These are phyloP conservation scores for Kondoa malvinella DNA, from an alignment of 768 basidiomycete genomes.

Conservation along the genomic window DNA sequence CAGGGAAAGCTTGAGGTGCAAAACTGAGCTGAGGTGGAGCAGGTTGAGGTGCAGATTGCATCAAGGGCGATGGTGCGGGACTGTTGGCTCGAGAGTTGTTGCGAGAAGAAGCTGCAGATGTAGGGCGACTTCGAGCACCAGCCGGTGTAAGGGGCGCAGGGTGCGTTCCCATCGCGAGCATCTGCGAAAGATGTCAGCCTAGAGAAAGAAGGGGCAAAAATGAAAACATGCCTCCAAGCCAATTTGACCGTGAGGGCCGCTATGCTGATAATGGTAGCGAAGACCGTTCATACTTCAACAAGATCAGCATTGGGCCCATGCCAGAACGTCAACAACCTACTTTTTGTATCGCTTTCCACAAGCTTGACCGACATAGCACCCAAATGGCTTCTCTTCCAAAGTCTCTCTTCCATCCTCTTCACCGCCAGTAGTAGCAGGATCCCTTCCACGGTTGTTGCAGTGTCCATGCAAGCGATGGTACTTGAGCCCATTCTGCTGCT, in stretches of 20 bases:
- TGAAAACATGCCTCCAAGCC: constrained; percentile 34
- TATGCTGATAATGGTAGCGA: constrained; percentile 90
- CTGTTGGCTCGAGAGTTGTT: background rate
- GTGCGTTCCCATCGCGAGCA: constrained; percentile 16
- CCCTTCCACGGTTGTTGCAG: constrained; percentile 23
- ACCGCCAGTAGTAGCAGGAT: constrained; percentile 30
- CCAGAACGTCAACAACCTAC: constrained; percentile 14
- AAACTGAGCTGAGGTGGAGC: constrained; percentile 1
- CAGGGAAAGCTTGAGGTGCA: background rate
- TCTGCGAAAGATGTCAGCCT: constrained; percentile 6
- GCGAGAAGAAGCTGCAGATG: constrained; percentile 1
- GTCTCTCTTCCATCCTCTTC: constrained; percentile 35
- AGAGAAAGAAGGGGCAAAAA: background rate
- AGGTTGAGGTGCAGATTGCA: background rate
- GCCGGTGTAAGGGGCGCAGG: constrained; percentile 14
- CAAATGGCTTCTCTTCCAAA: constrained; percentile 19
- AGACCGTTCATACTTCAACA: constrained; percentile 63
- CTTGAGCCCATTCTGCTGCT: constrained; percentile 32
- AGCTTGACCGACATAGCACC: constrained; percentile 34
- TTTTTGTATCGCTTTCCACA: constrained; percentile 75
- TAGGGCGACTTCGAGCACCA: background rate
- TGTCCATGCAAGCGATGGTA: constrained; percentile 29
- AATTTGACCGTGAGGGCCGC: constrained; percentile 80
- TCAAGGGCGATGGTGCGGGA: background rate
- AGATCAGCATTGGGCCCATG: background rate